Base-by-base conservation (phyloP, 345 rosid species). In the Geranium rotundifolium region DNA sequence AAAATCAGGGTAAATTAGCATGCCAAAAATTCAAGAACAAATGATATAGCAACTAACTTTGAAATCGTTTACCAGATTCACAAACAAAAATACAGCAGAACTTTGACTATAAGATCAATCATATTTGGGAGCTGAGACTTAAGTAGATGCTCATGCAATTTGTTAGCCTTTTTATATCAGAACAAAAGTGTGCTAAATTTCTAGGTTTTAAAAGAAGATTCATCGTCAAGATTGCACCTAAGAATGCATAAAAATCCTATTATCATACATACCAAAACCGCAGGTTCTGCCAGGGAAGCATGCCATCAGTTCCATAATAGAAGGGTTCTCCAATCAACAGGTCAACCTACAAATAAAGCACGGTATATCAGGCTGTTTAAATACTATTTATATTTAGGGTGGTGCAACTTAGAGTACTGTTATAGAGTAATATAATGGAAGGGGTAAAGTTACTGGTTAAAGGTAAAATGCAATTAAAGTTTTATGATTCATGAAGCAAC, bases 211-310 rank as follows among this genome's bases (percentile, higher is more conserved):
- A 17, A 5, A 8, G 18, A 20, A 1, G 4, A 34, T 34, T 4
- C 0, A 4, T 34, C 3, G 41, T 34, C 10, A 34, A 34, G 41
- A 34, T 34, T 0, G 3, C 10, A 34, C 10, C 4, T 8, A 34
- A 34, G 41, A 18, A 57, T 46, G 20, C 17, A 13, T 56, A 57
- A 29, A 50, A 29, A 67, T 20, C 19, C 63, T 70, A 29, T 50
- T 58, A 46, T 34, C 59, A 16, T 59, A 72, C 63, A 17, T 79
- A 93, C 99, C 99, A 93, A 77, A 93, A 93, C 39, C 95, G 91
- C 62, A 93, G 84, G 76, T 84, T 84, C 65, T 87, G 87, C 96
- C 99, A 93, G 2, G 95, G 99, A 72, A 93, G 96, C 75, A 74
- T 75, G 72, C 82, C 82, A 57, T 90, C 96, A 71, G 76, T 78